Percentiles rank a stretch among this genome's conserved stretches.
Conservation (phyloP, 2,329 filamentous ascomycete genomes). For the Ceratocystis eucalypticola region DNA sequence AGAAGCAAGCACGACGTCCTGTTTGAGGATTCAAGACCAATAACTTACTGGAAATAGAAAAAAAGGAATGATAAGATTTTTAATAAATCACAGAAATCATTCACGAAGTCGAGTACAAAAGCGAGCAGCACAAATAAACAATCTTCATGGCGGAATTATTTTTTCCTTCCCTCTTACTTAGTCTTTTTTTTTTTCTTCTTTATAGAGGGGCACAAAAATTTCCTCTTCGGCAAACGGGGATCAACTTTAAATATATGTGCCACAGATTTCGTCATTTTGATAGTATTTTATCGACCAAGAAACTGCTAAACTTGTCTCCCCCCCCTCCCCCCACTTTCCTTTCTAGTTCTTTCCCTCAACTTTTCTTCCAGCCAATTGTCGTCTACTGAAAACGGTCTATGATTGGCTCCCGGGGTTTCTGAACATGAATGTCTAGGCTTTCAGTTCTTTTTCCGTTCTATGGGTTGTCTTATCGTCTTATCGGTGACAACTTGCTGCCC, state of each 20-base stretch:
- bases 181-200: background rate
- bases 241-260: background rate
- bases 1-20: background rate
- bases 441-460: too few relatives aligned
- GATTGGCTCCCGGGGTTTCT: too few relatives aligned
- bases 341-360: background rate
- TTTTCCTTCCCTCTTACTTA: background rate
- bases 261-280: background rate
- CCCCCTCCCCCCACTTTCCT: background rate
- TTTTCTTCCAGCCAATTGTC: background rate
- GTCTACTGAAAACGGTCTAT: too few relatives aligned
- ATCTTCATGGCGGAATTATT: background rate
- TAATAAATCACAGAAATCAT: background rate
- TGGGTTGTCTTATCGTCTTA: too few relatives aligned
- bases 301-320: too few relatives aligned
- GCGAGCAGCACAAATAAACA: background rate
- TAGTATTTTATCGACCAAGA: background rate
- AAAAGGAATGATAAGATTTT: background rate
- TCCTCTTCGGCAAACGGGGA: background rate
- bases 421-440: too few relatives aligned
- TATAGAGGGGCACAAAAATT: conserved; percentile 1
- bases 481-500: too few relatives aligned
- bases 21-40: background rate
- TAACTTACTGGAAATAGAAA: background rate
- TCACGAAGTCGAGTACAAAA: background rate